Evolutionary conservation across 441 rosid genomes (phyloP).

Genomic region (Biscutella auriculata): DNA sequence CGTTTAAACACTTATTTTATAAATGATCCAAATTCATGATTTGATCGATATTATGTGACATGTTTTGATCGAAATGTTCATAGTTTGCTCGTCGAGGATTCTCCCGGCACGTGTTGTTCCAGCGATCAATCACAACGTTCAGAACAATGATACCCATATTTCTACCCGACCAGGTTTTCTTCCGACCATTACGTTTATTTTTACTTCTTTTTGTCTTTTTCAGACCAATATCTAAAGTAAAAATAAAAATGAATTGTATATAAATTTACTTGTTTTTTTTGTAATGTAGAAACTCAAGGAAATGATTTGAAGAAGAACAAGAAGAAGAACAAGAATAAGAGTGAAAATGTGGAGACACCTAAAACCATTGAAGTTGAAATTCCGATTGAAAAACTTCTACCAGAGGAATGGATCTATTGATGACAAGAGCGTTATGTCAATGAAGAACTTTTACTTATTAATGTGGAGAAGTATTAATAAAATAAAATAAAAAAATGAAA

Average conservation of each 20-base stretch:
- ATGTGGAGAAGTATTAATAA: constrained; percentile 3
- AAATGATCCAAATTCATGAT: background rate
- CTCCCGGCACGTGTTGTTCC: constrained; percentile 75
- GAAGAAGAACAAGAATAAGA: no score
- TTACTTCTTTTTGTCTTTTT: background rate
- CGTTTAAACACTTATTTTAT: background rate
- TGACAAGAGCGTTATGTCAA: background rate
- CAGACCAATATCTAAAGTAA: constrained; percentile 3
- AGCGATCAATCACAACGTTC: constrained; percentile 70
- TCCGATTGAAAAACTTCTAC: constrained; percentile 52
- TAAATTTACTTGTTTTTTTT: background rate
- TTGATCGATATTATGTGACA: background rate
- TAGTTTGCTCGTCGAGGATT: constrained; percentile 84
- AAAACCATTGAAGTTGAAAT: background rate
- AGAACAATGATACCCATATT: constrained; percentile 45
- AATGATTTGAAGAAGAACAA: constrained; percentile 18
- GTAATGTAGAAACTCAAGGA: constrained; percentile 22
- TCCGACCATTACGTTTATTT: background rate
- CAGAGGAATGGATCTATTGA: constrained; percentile 89
- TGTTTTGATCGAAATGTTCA: background rate
- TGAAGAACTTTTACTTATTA: background rate
- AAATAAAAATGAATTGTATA: background rate
- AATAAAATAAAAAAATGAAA: background rate
- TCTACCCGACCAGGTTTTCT: constrained; percentile 41
- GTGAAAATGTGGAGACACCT: constrained; percentile 24